A percentile compares a stretch with the other conserved stretches of the same genome.
phyloP scores from a whole-genome alignment of 306 rosid genomes.

The Pyrus pyrifolia region DNA sequence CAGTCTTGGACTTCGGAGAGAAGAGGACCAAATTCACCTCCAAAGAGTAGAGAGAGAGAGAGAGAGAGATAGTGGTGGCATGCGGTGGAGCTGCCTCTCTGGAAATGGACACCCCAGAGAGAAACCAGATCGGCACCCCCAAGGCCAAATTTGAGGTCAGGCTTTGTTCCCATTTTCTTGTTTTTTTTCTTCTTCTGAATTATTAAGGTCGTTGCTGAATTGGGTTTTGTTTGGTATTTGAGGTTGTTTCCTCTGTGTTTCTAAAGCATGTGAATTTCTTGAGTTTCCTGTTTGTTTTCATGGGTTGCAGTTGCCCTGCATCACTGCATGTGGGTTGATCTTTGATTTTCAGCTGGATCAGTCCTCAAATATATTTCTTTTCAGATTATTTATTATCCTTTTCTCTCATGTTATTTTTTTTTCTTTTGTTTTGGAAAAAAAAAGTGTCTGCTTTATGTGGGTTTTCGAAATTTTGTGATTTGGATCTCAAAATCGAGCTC shows the following conservation, averaged over 20 bases:
- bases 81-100: slow-evolving; percentile 28
- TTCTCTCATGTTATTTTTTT: background rate
- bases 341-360: slow-evolving; percentile 1
- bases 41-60: slow-evolving; percentile 4
- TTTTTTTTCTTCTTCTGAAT: background rate
- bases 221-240: background rate
- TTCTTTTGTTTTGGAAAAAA: background rate
- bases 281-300: background rate
- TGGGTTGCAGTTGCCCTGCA: background rate
- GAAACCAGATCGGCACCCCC: slow-evolving; percentile 63
- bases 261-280: background rate
- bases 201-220: background rate
- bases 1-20: background rate
- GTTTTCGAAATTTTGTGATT: background rate
- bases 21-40: slow-evolving; percentile 5
- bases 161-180: background rate
- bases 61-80: background rate
- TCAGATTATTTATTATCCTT: background rate
- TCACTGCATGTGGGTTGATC: slow-evolving; percentile 8
- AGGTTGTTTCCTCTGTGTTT: background rate
- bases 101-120: slow-evolving; percentile 83
- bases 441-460: background rate
- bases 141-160: slow-evolving; percentile 55
- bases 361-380: background rate
- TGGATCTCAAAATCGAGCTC: slow-evolving; percentile 29